Base-by-base conservation (phyloP, 1,284 basidiomycete species). In the Takashimella koratensis region DNA sequence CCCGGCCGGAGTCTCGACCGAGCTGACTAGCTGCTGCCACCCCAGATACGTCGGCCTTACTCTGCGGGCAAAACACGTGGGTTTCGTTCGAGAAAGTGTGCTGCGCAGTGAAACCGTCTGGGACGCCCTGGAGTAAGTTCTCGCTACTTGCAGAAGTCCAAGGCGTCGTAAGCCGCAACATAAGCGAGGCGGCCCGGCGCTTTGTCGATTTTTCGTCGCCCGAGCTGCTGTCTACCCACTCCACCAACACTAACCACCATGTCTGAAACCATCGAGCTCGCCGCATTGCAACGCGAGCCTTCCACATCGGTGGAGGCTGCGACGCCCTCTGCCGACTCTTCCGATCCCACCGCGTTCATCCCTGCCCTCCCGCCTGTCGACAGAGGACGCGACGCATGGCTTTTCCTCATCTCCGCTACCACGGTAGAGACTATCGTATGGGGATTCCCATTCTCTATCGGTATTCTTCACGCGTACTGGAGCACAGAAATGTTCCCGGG, bases 391-490 rank as follows among this genome's bases (percentile, higher is more conserved):
- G 55, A 66, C 0, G 75, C 75, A 3, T 76, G 73, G 73, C 27
- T 59, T 0, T 77, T 75, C 59, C 62, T 76, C 5, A 42, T 66
- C 1, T 71, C 59, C 0, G 74, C 73, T 0, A 73, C 71, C 1
- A 45, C 64, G 5, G 63, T 71, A 24, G 75, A 77, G 59, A 58
- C 64, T 4, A 50, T 71, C 3, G 64, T 75, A 5, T 77, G 71
- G 67, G 75, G 75, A 1, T 49, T 76, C n/a, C 71, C 70, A 12
- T 74, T 68, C 53, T 62, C 65, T 24, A 64, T 74, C 40, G 73
- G 73, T 56, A 64, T 76, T 21, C 61, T 76, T 40, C 69, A 73
- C 53, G 60, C 63, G 36, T 76, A 74, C 52, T 76, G 74, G 74
- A 66, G 60, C 5, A 56, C 58, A 26, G 52, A 53, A 16, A 59